Base-by-base conservation (phyloP, 2,329 filamentous ascomycete species). In the Lanzia echinophila region DNA sequence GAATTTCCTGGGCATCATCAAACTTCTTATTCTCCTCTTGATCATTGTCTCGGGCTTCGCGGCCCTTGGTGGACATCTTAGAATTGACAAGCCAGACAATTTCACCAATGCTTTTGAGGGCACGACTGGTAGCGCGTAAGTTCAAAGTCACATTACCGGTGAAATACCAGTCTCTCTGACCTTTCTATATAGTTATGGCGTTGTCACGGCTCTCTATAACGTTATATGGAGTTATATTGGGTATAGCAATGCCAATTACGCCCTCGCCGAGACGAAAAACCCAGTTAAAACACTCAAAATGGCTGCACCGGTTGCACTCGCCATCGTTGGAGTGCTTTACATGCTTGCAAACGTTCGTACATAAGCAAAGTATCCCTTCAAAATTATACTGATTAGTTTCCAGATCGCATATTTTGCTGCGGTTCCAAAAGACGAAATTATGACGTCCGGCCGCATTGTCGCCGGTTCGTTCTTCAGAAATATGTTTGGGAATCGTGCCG, bases 181-280 rank as follows among this genome's bases (percentile, higher is more conserved):
- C n/a, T 24, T 28, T 28, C 24, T 22, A 19, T 22, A 15, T 42
- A 63, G 60, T 28, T 65, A 87, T 59, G 82, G 81, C 46, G 75
- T 86, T 33, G 82, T 86, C n/a, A 86, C 81, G 1, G 83, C 84
- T 0, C 70, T 88, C 0, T 87, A 86, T 73, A 87, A 86, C 61
- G 83, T 87, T 58, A 83, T 87, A 62, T 87, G 83, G 78, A 82
- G 78, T 56, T 88, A 82, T 62, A 78, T 84, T 59, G 84, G 84
- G 22, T 85, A 84, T 73, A 79, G 75, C 70, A 86, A 86, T 66
- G 83, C 82, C 65, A 86, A 86, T 70, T 84, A 86, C 63, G 81
- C 76, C 44, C 72, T 83, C 32, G 79, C 76, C 63, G 84, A 88
- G 71, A 84, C 82, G 45, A 81, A 77, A 65, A 79, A 86, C 67